Evolutionary conservation across 208 protist species (phyloP), one percentile per base, ranked within the genome.

Genomic region (Kentomonas sorsogonicus): DNA sequence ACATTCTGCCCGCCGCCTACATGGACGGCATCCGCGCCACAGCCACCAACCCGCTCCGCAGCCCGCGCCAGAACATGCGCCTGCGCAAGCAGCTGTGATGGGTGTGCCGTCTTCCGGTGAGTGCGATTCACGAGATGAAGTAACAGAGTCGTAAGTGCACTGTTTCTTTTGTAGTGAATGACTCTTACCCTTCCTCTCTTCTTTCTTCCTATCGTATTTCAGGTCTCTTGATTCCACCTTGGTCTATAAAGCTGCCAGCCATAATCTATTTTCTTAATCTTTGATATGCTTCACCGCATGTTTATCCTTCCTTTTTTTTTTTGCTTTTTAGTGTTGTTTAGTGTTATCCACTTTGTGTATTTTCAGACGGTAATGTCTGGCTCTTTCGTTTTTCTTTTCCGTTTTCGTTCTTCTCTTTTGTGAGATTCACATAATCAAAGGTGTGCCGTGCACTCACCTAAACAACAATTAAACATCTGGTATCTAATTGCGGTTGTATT

Each of bases 1-100:
- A 82, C 23, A 74, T 77, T 33, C 41, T 82, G 1, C 75, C 75
- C 1, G 41, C 48, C 20, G 75, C 60, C 39, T 82, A 82, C 66
- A 65, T 72, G 11, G 52, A 72, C 22, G 62, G 50, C 13, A 77
- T 82, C 27, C 66, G 68, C 16, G 40, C 31, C 1, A 72, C 56
- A 0, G 62, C 58, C 3, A 72, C 63, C 0, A 73, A 82, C 56
- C 60, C 66, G 26, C 57, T 69, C 22, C 70, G 63, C 43, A 82
- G 75, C 34, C 75, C 75, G 10, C 70, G 75, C 4, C 69, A 77
- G 45, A 70, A 77, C 13, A 52, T 46, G 27, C 69, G 75, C 11
- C 50, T 82, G 16, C 33, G 60, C 16, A 82, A 77, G 33, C 70
- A 77, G 39, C 48, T 77, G 22, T 82, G 53, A 52, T 4, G 9